A percentile compares a stretch with the other conserved stretches of the same genome.
Evolutionary conservation across 805 yeast species (phyloP).

Genomic region (Blastobotrys robertii): DNA sequence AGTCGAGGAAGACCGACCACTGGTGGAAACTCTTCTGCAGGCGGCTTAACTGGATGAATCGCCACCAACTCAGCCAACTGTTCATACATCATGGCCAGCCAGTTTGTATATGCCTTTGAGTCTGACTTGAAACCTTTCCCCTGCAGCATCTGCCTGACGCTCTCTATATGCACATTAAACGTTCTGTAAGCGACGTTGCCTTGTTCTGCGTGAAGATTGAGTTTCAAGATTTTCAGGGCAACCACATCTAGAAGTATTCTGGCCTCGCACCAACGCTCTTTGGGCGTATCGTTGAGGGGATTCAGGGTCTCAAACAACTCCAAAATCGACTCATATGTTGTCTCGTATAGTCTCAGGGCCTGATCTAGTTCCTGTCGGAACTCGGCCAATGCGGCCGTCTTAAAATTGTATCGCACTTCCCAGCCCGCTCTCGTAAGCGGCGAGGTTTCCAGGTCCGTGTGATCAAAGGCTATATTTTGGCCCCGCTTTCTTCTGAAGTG

Average conservation of each 20-base stretch:
- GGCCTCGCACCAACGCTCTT: constrained; percentile 34
- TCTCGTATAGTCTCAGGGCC: constrained; percentile 42
- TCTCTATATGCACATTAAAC: constrained; percentile 53
- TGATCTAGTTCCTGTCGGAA: constrained; percentile 38
- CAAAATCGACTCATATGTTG: constrained; percentile 42
- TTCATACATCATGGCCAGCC: constrained; percentile 57
- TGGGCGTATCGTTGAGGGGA: constrained; percentile 1
- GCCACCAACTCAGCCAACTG: constrained; percentile 54
- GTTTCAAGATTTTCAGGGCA: constrained; percentile 53
- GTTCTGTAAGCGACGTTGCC: constrained; percentile 51
- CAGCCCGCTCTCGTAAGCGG: constrained; percentile 30
- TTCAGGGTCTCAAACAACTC: constrained; percentile 28
- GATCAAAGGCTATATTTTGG: constrained; percentile 6
- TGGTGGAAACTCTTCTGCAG: constrained; percentile 23
- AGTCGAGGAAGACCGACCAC: constrained; percentile 13
- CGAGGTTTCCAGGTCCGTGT: constrained; percentile 2
- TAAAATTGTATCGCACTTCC: constrained; percentile 43
- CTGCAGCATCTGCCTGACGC: constrained; percentile 35
- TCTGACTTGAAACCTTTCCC: constrained; percentile 15
- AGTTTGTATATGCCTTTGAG: constrained; percentile 22
- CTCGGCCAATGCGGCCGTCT: constrained; percentile 42
- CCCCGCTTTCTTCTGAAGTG: constrained; percentile 32
- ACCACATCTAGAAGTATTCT: constrained; percentile 47
- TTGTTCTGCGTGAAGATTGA: constrained; percentile 49
- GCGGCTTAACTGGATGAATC: constrained; percentile 34